Conservation (phyloP, 768 basidiomycete genomes). For the Leccinum ochraceum region DNA sequence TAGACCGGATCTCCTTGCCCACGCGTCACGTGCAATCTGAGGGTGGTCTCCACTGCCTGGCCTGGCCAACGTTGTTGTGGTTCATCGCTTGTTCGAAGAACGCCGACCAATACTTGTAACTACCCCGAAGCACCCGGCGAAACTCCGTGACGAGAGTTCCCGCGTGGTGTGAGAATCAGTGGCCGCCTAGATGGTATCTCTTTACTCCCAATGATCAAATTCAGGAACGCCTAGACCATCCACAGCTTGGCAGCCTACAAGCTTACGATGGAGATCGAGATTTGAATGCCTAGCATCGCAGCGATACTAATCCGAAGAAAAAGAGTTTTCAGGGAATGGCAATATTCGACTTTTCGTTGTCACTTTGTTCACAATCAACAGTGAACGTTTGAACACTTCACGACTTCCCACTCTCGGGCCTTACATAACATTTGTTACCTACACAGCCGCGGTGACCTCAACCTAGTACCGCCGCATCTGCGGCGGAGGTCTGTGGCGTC, state of each 20-base stretch:
- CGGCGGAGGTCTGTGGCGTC: no score
- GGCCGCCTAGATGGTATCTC: neutral
- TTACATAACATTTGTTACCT: no score
- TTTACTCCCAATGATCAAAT: neutral
- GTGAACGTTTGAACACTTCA: no score
- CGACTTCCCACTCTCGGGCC: no score
- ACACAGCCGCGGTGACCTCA: no score
- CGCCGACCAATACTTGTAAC: neutral
- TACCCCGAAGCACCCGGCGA: neutral
- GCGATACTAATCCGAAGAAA: no score
- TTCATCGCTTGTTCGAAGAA: neutral
- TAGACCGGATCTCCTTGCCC: neutral
- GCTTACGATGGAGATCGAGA: neutral
- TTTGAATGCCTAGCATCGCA: no score
- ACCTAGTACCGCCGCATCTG: no score
- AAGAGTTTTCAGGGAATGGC: no score
- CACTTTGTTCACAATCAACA: neutral
- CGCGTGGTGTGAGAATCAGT: neutral
- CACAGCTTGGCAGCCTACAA: neutral
- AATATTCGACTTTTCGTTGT: no score
- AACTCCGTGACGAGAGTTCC: neutral
- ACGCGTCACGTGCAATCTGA: neutral
- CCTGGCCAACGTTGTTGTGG: neutral
- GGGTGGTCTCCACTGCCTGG: no score
- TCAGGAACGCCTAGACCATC: neutral